Base-by-base conservation (phyloP, 2,329 filamentous ascomycete genomes). In the Magnaporthiopsis rhizophila region DNA sequence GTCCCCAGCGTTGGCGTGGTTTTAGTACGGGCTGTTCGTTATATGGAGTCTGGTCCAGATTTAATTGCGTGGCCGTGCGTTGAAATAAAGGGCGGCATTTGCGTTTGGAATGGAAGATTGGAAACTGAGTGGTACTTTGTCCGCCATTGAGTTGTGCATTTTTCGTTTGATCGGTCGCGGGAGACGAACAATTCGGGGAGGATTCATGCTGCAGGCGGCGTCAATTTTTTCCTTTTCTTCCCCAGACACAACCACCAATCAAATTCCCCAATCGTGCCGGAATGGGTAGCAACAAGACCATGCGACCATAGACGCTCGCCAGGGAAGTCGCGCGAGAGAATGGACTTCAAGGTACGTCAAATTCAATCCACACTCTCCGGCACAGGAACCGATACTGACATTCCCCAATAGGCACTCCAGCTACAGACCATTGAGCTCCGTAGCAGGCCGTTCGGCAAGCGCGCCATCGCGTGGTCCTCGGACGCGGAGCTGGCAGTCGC, bases 401-500 rank as follows among this genome's bases (percentile, higher is more conserved):
- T 53, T 57, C 24, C 28, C 61, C 61, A 56, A 21, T 24, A 61
- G 59, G 24, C 59, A 24, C 59, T 61, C 34, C 59, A 38, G 59
- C 59, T 61, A 18, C 36, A 61, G n/a, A 61, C 59, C 34, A 61
- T 61, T 12, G 59, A 68, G 6, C 67, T 75, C 26, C 69, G 69
- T 18, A 69, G 71, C 1, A 67, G 70, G 13, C 75, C 74, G 0
- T 64, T 72, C 45, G 65, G 67, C 66, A 73, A 71, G 58, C 76
- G 78, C 62, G 77, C 78, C 59, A 70, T 81, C 30, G 68, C 80
- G 50, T 86, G 83, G 81, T 86, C 84, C 28, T 80, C 80, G 66
- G 84, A 86, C 63, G 82, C 80, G 30, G 84, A 86, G 69, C 75
- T 86, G 6, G 84, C 83, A 45, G 77, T 86, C 38, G 80, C 79